phyloP scores from a whole-genome alignment of 2,329 filamentous ascomycete species.

The Fusarium sublunatum region DNA sequence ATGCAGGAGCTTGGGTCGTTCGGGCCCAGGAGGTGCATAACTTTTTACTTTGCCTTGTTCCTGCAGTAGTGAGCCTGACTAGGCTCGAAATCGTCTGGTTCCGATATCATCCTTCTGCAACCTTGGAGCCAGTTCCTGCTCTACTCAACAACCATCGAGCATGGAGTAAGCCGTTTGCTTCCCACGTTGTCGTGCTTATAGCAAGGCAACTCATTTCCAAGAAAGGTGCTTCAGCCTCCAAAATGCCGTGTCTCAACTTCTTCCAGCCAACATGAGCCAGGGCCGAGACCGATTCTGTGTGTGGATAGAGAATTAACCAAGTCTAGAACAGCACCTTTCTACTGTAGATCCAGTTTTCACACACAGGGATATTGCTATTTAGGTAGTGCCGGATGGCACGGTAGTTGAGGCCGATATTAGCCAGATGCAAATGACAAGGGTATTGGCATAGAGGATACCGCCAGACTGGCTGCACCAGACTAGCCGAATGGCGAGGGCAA shows the following conservation, averaged over 20 bases:
- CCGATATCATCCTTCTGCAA: conserved; percentile 8
- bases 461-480: conserved; percentile 34
- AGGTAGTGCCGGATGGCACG: conserved; percentile 33
- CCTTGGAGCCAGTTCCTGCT: conserved; percentile 19
- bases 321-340: conserved; percentile 6
- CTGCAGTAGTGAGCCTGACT: conserved; percentile 44
- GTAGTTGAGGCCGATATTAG: conserved; percentile 37
- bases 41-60: conserved; percentile 35
- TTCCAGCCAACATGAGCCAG: conserved; percentile 29
- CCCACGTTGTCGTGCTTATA: not conserved
- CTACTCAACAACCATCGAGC: conserved; percentile 3
- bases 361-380: conserved; percentile 9
- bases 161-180: conserved; percentile 12
- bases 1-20: conserved; percentile 30
- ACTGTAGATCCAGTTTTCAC: conserved; percentile 18
- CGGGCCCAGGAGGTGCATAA: conserved; percentile 30
- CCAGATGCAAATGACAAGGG: conserved; percentile 21
- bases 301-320: conserved; percentile 6
- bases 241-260: conserved; percentile 28
- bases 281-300: conserved; percentile 15
- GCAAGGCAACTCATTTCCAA: conserved; percentile 1
- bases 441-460: conserved; percentile 22
- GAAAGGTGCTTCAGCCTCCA: not conserved
- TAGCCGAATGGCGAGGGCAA: conserved; percentile 26
- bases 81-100: conserved; percentile 31